Base-by-base conservation (phyloP, 2,329 filamentous ascomycete species). In the Fonsecaea erecta region DNA sequence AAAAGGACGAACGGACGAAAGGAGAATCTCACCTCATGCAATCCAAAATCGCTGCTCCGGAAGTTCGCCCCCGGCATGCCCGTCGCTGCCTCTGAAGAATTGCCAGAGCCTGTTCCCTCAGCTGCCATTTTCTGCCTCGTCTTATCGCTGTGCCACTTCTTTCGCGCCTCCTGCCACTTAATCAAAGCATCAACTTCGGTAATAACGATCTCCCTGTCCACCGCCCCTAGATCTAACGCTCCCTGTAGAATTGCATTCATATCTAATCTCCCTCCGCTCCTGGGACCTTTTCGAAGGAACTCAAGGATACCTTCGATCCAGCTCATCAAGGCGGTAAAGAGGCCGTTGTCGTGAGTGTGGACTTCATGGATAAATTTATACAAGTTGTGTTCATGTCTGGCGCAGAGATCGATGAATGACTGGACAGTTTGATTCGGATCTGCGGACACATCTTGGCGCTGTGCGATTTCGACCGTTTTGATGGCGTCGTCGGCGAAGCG, bases 301-400 rank as follows among this genome's bases (percentile, higher is more conserved):
- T 95, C 91, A 5, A 99, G 85, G 64, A 99, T 98, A 37, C 90
- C 91, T 79, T 99, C 95, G 52, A 98, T 89, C 95, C 95, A 98
- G 28, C 88, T 88, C 95, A 99, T 99, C 58, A 99, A 85, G 73
- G 96, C 91, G 37, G 93, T 93, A 73, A 99, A 99, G 1, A 99
- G 86, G 0, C 95, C 95, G 69, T 99, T 96, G 76, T 99, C 95
- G 73, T 99, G 94, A 6, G 91, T 88, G 75, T 99, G 95, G 0
- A 99, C 94, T 79, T 99, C 95, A 77, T 99, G 95, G 2, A 99
- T 90, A 76, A 99, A 99, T 77, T 97, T 98, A 85, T 98, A 99
- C 76, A 99, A 94, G 79, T 96, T 96, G 76, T 96, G 88, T 78
- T 99, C 92, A 76, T 99, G 95, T 51, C 95, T 88, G 71, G 92